These are phyloP conservation scores for Arthrinium phaeospermum DNA, from an alignment of 2,329 filamentous ascomycete species.

Conservation along the genomic window DNA sequence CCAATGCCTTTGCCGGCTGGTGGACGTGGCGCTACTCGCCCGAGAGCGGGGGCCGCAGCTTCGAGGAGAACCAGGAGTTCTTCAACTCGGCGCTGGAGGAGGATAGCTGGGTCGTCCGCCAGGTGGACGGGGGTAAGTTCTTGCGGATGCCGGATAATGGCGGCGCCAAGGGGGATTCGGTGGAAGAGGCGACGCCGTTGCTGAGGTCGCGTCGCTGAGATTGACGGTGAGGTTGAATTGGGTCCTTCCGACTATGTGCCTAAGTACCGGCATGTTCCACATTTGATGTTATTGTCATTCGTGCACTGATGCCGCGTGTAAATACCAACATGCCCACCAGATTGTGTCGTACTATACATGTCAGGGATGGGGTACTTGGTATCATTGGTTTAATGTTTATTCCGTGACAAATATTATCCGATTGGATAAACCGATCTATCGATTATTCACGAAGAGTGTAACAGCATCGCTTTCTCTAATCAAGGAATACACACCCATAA, in stretches of 20 bases:
- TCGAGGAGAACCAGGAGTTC: constrained; percentile 66
- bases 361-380: too few relatives aligned
- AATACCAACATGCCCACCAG: background rate
- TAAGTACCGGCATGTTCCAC: background rate
- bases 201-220: constrained; percentile 10
- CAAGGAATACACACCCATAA: too few relatives aligned
- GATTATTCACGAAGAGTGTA: too few relatives aligned
- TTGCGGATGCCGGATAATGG: constrained; percentile 30
- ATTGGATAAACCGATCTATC: too few relatives aligned
- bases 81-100: constrained; percentile 58
- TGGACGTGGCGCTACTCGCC: constrained; percentile 58
- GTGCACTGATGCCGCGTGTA: background rate
- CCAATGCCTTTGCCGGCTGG: constrained; percentile 58
- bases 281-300: background rate
- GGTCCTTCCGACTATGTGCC: background rate
- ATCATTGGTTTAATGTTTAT: too few relatives aligned
- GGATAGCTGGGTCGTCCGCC: constrained; percentile 58
- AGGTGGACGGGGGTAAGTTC: constrained; percentile 58
- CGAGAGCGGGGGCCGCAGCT: constrained; percentile 62
- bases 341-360: too few relatives aligned
- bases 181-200: constrained; percentile 6
- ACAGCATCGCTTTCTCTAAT: too few relatives aligned
- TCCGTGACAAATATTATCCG: too few relatives aligned
- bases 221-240: background rate
- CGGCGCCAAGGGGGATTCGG: constrained; percentile 15